These are phyloP conservation scores for Alternaria brassicicola DNA, from an alignment of 2,329 filamentous ascomycete species.

Conservation along the genomic window DNA sequence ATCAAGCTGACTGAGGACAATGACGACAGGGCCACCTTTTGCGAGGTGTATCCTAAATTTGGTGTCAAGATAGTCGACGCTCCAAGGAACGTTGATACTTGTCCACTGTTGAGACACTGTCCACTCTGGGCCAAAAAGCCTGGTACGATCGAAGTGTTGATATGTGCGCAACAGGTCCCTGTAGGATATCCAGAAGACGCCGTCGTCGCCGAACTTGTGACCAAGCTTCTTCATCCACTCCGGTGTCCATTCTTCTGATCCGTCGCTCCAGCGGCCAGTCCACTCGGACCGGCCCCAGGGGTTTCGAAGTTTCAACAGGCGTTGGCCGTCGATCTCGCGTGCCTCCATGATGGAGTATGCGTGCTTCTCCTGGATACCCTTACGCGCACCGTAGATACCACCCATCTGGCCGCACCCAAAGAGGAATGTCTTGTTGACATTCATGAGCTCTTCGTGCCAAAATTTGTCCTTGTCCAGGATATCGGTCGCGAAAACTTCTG, in stretches of 20 bases:
- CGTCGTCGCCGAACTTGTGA: conserved; percentile 79
- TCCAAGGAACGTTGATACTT: conserved; percentile 64
- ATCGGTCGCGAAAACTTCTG: conserved; percentile 70
- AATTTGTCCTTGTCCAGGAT: conserved; percentile 81
- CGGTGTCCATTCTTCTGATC: conserved; percentile 82
- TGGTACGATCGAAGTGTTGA: conserved; percentile 65
- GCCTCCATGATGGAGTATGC: conserved; percentile 66
- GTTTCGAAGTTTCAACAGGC: conserved; percentile 62
- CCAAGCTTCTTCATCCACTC: conserved; percentile 75
- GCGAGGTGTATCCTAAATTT: conserved; percentile 63
- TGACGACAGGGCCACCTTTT: conserved; percentile 60
- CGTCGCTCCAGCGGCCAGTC: conserved; percentile 82
- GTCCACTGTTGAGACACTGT: conserved; percentile 67
- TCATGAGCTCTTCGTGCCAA: conserved; percentile 80
- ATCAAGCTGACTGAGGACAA: conserved; percentile 66
- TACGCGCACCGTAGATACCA: conserved; percentile 64
- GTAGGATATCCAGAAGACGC: conserved; percentile 68
- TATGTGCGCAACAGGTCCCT: conserved; percentile 64
- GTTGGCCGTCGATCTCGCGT: conserved; percentile 65
- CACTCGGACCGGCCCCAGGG: conserved; percentile 84
- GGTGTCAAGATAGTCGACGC: conserved; percentile 65
- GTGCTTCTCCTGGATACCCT: conserved; percentile 55
- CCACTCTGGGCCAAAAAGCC: conserved; percentile 67
- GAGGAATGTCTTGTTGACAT: conserved; percentile 80
- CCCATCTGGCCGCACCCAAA: conserved; percentile 74